Percentiles rank a stretch among this genome's conserved stretches.
Conservation (phyloP, 1,284 basidiomycete genomes). For the Cronartium ribicola region DNA sequence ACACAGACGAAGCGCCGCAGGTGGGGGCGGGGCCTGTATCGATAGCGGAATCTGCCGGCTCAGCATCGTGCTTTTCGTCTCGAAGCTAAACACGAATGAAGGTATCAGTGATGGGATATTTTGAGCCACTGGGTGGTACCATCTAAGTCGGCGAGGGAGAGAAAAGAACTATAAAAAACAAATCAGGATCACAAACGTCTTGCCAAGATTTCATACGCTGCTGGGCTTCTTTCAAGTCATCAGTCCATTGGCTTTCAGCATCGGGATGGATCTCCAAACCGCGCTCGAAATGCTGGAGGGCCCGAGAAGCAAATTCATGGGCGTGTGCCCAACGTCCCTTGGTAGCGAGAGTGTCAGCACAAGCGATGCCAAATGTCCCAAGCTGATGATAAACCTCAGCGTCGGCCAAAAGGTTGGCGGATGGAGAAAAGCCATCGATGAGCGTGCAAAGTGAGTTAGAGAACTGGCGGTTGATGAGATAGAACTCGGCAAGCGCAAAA, state of each 20-base stretch:
- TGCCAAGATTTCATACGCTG: background rate
- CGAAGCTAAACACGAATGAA: no score
- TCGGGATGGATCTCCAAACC: conserved; percentile 5
- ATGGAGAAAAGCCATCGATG: conserved; percentile 7
- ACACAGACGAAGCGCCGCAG: background rate
- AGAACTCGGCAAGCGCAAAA: conserved; percentile 30
- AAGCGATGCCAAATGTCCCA: conserved; percentile 12
- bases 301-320: background rate
- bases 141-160: no score
- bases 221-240: conserved; percentile 13
- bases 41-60: background rate
- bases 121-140: no score
- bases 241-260: conserved; percentile 4
- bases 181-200: background rate
- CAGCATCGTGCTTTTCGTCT: background rate
- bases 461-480: background rate
- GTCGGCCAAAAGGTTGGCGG: background rate
- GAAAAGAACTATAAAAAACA: background rate
- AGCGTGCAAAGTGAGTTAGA: conserved; percentile 14
- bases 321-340: conserved; percentile 5
- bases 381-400: conserved; percentile 29
- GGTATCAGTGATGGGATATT: no score
- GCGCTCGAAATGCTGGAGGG: conserved; percentile 3
- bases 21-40: conserved; percentile 13
- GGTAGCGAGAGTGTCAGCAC: background rate